These are phyloP conservation scores for Peniophora sp. DNA, from an alignment of 1,284 basidiomycete species.

Conservation along the genomic window DNA sequence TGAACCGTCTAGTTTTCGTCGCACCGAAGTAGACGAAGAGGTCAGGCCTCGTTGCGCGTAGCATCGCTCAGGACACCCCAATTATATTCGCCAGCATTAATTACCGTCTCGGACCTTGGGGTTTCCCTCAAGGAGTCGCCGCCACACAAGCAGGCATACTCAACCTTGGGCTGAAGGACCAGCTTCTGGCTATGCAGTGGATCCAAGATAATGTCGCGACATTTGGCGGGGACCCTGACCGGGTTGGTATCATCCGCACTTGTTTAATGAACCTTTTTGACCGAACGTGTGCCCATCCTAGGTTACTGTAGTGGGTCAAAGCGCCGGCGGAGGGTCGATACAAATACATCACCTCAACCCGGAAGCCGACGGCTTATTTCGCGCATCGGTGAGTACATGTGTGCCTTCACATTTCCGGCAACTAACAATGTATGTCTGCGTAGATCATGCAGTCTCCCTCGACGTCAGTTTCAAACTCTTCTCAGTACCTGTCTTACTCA, in stretches of 20 bases:
- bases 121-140: slow-evolving; percentile 4
- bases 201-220: slow-evolving; percentile 6
- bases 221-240: slow-evolving; percentile 5
- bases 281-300: neutral
- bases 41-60: neutral
- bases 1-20: no score
- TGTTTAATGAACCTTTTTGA: neutral
- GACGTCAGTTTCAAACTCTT: neutral
- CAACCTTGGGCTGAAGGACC: slow-evolving; percentile 8
- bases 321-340: neutral
- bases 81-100: slow-evolving; percentile 5
- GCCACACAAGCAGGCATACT: neutral
- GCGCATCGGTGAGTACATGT: neutral
- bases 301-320: neutral
- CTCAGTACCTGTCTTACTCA: no score
- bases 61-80: neutral
- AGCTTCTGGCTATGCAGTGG: slow-evolving; percentile 7
- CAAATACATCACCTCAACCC: neutral
- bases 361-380: neutral
- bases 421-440: neutral
- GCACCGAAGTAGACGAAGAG: no score
- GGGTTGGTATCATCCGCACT: neutral
- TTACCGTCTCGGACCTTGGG: slow-evolving; percentile 7
- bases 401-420: no score
- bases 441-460: neutral